Evolutionary conservation across 2,329 filamentous ascomycete species (phyloP), one percentile per base, ranked within the genome.

Genomic region (Plectosphaerella sp.): DNA sequence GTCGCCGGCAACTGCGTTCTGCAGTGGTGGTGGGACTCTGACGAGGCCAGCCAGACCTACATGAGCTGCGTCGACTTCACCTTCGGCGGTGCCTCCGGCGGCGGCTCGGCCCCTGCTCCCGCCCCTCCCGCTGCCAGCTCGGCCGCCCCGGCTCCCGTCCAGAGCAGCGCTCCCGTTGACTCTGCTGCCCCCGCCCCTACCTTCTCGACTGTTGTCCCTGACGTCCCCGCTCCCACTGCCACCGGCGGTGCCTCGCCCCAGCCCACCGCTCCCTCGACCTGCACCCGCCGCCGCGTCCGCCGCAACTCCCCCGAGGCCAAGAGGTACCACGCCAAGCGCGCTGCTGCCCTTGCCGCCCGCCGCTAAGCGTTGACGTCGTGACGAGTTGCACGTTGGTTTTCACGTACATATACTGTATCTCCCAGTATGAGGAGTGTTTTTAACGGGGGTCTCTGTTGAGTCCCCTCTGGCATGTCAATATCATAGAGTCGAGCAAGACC

Each of bases 21-120:
- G 46, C 83, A 86, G 66, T 84, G 82, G 80, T 84, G 72, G 66
- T 86, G 83, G 83, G 72, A 82, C 57, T 80, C 80, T 2, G 62
- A 66, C n/a, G 70, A 69, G 54, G 75, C 80, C 56, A 60, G 77
- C 54, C 83, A 86, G 73, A 84, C 82, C 18, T 86, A 86, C 63
- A 78, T 83, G 71, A 75, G 75, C 48, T 86, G 83, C 66, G 70
- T 86, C 49, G 83, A 86, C 62, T 85, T 87, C 54, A 62, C 58
- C 45, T 50, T 51, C 48, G 42, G 47, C 47, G 52, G 52, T 14
- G 51, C 52, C 12, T 47, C 41, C 41, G 50, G 52, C 42, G 42
- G 53, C 37, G 53, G 48, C 36, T 41, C 54, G 15, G 48, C 15
- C 16, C 33, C 53, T 6, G 12, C 41, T 10, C n/a, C 51, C 22